Evolutionary conservation across 805 yeast species (phyloP), one percentile per base, ranked within the genome.

Genomic region (Wickerhamiella sergipiensis): DNA sequence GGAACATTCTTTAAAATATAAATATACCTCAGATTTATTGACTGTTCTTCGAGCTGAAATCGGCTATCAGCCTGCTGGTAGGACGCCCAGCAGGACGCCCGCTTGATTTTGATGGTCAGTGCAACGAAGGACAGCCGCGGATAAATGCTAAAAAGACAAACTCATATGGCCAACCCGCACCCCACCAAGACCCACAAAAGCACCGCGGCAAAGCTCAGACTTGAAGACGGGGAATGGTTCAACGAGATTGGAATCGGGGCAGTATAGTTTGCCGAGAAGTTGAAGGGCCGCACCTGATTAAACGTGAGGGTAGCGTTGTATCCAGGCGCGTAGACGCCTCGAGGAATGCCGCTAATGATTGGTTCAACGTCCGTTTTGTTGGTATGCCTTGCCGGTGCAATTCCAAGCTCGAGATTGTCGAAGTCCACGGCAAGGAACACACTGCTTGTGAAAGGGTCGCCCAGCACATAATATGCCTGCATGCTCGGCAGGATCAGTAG

Each of bases 361-460:
- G 50, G 19, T 6, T 39, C 47, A n/a, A 50, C 44, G 21, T 51
- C 51, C 10, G 51, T 38, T 4, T 54, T 57, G 33, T 60, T 54
- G 6, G 50, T 57, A 51, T 66, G 60, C 48, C 50, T 55, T 42
- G 53, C 59, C 51, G 74, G 77, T 9, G 82, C 87, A 47, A 84
- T 56, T 0, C 81, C 78, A 33, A 83, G 69, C 60, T 76, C 71
- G 47, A 64, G 64, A 56, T 74, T 74, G 31, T 80, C 85, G 47
- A 81, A 67, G 61, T 85, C 85, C 61, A 75, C 81, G n/a, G 81
- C 87, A 18, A 78, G 73, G 60, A 83, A 85, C 15, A 81, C 81
- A 33, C 76, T 72, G 52, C 85, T 71, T 53, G 85, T 65, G 59
- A 83, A 75, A 47, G 76, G 73, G 59, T 82, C 88, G 6, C 92